Evolutionary conservation across 2,329 filamentous ascomycete genomes (phyloP), one percentile per base, ranked within the genome.

Genomic region (Penicillium digitatum): DNA sequence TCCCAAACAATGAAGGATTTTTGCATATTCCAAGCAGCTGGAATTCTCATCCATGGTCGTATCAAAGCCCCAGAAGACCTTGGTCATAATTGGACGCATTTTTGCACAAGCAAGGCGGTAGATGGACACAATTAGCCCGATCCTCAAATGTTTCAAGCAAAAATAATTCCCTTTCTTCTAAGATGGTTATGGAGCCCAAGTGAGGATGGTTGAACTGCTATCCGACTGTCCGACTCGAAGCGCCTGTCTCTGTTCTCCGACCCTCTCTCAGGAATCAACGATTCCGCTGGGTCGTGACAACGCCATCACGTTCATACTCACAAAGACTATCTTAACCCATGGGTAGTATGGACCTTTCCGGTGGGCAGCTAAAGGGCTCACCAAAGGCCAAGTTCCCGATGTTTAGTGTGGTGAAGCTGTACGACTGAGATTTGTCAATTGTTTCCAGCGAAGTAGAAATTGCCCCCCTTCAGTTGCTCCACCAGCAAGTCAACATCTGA

Each of bases 331-430:
- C 0, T 63, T 59, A 4, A 78, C 72, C 72, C 73, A 78, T 6
- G 69, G 67, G 56, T 77, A 71, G 22, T 70, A 70, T 12, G 69
- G 63, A 2, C 63, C 66, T 4, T 66, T 65, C 26, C 68, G n/a
- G 59, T 3, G 79, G 59, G 42, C 72, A 75, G 16, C 67, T 63
- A 55, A 78, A 78, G 1, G 67, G 54, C 32, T 76, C 70, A 0
- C 75, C 74, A 45, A 77, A 77, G 0, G 69, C 64, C 1, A 78
- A 52, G 31, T 77, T 73, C 0, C 74, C 74, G 38, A 77, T 67
- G 50, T 78, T 74, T 48, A 76, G 77, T 2, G 70, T 71, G 1
- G 67, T 66, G 40, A 62, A 74, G 26, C 72, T 73, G 42, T 65
- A 67, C 68, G 71, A 77, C 7, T 62, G 58, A 4, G 58, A 60